A percentile compares a stretch with the other conserved stretches of the same genome.
phyloP scores from a whole-genome alignment of 768 basidiomycete genomes.

The Suillus fuscotomentosus region DNA sequence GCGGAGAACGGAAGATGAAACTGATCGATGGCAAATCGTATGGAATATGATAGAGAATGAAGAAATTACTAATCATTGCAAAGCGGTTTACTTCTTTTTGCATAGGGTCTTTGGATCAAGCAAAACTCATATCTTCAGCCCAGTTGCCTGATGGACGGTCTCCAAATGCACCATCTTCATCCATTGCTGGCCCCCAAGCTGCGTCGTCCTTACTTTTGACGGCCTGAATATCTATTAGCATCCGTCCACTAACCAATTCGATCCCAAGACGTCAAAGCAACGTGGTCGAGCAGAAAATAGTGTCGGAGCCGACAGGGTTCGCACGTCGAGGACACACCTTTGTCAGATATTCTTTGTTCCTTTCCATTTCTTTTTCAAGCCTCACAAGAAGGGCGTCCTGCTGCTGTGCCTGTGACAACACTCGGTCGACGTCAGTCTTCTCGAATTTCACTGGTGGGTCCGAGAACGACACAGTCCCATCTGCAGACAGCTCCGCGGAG shows the following conservation, averaged over 20 bases:
- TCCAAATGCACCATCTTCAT: conserved; percentile 24
- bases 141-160: conserved; percentile 16
- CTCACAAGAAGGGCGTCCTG: conserved; percentile 30
- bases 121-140: conserved; percentile 27
- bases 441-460: conserved; percentile 60
- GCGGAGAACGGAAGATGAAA: neutral
- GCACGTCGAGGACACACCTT: conserved; percentile 48
- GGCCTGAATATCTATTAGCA: conserved; percentile 19
- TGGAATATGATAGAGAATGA: neutral
- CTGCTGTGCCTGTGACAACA: conserved; percentile 54
- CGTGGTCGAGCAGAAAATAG: neutral
- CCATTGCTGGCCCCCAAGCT: conserved; percentile 22
- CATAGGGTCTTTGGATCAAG: neutral
- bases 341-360: conserved; percentile 68
- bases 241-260: neutral
- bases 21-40: neutral
- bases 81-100: neutral
- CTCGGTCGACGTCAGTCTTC: conserved; percentile 57
- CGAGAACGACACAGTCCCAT: conserved; percentile 73
- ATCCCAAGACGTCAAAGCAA: neutral
- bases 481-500: conserved; percentile 61
- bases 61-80: neutral
- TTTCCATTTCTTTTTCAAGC: conserved; percentile 38
- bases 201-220: conserved; percentile 29
- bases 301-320: neutral